Evolutionary conservation across 345 rosid species (phyloP), one percentile per base, ranked within the genome.

Genomic region (Eucalyptus virginea): DNA sequence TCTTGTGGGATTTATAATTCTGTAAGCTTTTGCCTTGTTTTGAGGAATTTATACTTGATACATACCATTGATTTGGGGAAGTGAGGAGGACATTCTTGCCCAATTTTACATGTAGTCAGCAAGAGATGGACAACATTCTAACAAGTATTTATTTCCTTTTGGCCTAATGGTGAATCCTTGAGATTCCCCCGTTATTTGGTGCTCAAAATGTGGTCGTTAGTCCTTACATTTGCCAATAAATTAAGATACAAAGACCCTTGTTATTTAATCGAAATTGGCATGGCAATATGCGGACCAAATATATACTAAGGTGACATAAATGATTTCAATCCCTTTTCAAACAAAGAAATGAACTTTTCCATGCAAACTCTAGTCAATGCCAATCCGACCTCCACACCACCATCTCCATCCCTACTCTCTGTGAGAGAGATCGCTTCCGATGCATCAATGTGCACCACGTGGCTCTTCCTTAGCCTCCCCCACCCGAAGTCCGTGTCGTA

Each of bases 401-500:
- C 92, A 14, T 50, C 89, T 32, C 88, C 93, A 77, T 92, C 90
- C 58, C 91, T 56, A 12, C 92, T 51, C 52, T 91, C 91, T 4
- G 69, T 81, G 16, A 92, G 8, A 13, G 89, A 80, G 28, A 94
- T 47, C 2, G 91, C 30, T 5, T 89, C 88, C 1, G 81, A 69
- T 7, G 6, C 11, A 34, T 69, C 81, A 5, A 69, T 6, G 2
- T 93, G 91, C 47, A 89, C 91, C 42, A 91, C 34, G 81, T 91
- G 91, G 32, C 85, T 87, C 90, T 90, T 94, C 37, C 24, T 90
- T 2, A 92, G 94, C 90, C 87, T 93, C 3, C 94, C 95, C 94
- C 94, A 93, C 12, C 93, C 94, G 34, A 94, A 94, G 87, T 94
- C 93, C 10, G 87, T 56, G 6, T 89, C 92, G 21, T 92, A 94